Base-by-base conservation (phyloP, 371 early-diverging fungal species). In the Rhizopus arrhizus region DNA sequence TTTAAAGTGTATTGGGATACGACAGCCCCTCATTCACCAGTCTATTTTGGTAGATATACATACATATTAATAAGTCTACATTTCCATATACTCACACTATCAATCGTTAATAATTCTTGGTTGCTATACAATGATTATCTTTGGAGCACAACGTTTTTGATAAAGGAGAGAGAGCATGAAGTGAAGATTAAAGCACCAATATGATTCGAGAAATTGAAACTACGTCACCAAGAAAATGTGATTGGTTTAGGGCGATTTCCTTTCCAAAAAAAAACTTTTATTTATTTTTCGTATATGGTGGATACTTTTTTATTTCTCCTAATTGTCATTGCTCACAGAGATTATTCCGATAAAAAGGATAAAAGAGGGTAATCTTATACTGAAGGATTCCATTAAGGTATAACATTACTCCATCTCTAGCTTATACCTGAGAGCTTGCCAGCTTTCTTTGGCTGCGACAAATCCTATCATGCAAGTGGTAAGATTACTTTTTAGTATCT, bases 351-450 rank as follows among this genome's bases (percentile, higher is more conserved):
- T 36, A 36, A 36, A 36, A 36, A 36, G 36, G 9, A 36, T 36
- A 36, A 36, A 36, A 45, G 45, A 22, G 22, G 47, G 36, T 34
- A 22, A 47, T 47, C 47, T 56, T 56, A 45, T 56, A 47, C 56
- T 47, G 56, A 56, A 56, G 45, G 56, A 47, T 56, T 47, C 9
- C 10, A 56, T 56, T 56, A 47, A 56, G 38, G 56, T 56, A 56
- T 56, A 56, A 35, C 47, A 5, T 47, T 56, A 56, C 56, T n/a
- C 56, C 56, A 47, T 47, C 47, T 56, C 47, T 36, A 47, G 47
- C 56, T 47, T 56, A 56, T 56, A 56, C 47, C 35, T 56, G 56
- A 35, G 47, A 56, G 56, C 56, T 57, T 57, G 43, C 12, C 56
- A 56, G 56, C 56, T 56, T 28, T 43, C 56, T 45, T 56, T 56